A percentile compares a stretch with the other conserved stretches of the same genome.
Evolutionary conservation across 2,329 filamentous ascomycete species (phyloP).

Genomic region (Lasiodiplodia gonubiensis): DNA sequence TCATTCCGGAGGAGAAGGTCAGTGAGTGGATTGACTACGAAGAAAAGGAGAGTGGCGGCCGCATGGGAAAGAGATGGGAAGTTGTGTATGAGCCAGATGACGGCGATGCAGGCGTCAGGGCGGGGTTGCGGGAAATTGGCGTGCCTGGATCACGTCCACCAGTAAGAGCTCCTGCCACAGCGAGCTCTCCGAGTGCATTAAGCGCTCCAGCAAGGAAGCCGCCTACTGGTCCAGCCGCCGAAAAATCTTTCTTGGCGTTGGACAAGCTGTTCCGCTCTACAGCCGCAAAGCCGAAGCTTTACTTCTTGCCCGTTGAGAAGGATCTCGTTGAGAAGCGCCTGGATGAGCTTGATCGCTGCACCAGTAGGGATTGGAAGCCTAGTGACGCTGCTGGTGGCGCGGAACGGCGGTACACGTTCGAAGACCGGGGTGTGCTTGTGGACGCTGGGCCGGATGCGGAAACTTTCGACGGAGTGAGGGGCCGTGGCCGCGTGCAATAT

Average conservation of each 20-base stretch:
- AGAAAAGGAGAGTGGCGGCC: conserved; percentile 52
- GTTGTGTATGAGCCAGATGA: conserved; percentile 63
- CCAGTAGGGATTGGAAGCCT: conserved; percentile 48
- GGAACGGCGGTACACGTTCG: conserved; percentile 50
- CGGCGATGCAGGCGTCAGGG: conserved; percentile 49
- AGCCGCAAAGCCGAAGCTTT: conserved; percentile 66
- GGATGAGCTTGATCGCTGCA: conserved; percentile 59
- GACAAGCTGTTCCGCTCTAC: conserved; percentile 67
- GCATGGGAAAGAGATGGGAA: conserved; percentile 67
- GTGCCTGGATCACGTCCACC: conserved; percentile 21
- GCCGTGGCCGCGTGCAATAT: conserved; percentile 32
- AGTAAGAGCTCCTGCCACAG: conserved; percentile 26
- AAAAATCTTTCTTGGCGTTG: conserved; percentile 57
- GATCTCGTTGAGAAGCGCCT: conserved; percentile 70
- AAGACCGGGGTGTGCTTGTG: conserved; percentile 51
- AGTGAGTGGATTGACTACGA: conserved; percentile 76
- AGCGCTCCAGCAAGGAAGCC: conserved; percentile 11
- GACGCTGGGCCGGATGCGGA: conserved; percentile 47
- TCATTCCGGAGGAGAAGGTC: conserved; percentile 78
- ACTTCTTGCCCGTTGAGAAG: conserved; percentile 69
- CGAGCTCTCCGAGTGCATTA: conserved; percentile 1
- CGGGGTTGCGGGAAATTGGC: conserved; percentile 60
- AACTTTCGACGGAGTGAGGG: conserved; percentile 29
- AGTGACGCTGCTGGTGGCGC: conserved; percentile 7
- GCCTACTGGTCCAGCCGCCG: conserved; percentile 32